These are phyloP conservation scores for Fagopyrum tataricum DNA, from an alignment of 148 eudicot genomes.

Conservation along the genomic window DNA sequence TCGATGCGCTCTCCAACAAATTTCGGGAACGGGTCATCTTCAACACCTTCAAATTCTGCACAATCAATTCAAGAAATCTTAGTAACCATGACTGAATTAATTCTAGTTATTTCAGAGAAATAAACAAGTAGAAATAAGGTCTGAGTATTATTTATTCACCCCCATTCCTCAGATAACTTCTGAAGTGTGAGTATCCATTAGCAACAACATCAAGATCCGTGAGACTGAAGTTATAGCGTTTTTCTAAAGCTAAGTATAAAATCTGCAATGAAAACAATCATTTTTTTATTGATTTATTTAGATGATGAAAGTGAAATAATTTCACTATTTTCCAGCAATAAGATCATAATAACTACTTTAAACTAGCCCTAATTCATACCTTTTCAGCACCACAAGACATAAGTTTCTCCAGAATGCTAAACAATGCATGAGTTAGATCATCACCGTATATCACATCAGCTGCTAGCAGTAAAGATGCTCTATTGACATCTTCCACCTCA, in stretches of 20 bases:
- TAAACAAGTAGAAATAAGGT: background rate
- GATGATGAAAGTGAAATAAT: background rate
- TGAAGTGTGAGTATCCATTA: slow-evolving; percentile 75
- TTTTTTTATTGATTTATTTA: background rate
- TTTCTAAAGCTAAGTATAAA: slow-evolving; percentile 74
- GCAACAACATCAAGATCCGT: slow-evolving; percentile 76
- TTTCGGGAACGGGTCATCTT: slow-evolving; percentile 20
- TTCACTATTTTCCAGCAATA: background rate
- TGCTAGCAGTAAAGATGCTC: slow-evolving; percentile 77
- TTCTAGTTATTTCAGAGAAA: background rate
- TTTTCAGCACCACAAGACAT: slow-evolving; percentile 50
- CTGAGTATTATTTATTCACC: slow-evolving; percentile 17
- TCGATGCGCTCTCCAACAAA: slow-evolving; percentile 62
- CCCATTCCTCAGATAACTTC: slow-evolving; percentile 38
- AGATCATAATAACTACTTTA: background rate
- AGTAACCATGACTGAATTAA: background rate
- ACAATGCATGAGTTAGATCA: slow-evolving; percentile 81
- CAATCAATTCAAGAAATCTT: background rate
- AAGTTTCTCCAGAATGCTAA: slow-evolving; percentile 47
- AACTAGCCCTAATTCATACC: slow-evolving; percentile 28
- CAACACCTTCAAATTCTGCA: slow-evolving; percentile 33
- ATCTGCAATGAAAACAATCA: slow-evolving; percentile 33
- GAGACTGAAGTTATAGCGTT: slow-evolving; percentile 76
- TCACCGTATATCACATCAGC: slow-evolving; percentile 97
- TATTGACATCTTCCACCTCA: slow-evolving; percentile 57